Evolutionary conservation across 352 stramenopile genomes (phyloP), one percentile per base, ranked within the genome.

Genomic region (Globisporangium polare): DNA sequence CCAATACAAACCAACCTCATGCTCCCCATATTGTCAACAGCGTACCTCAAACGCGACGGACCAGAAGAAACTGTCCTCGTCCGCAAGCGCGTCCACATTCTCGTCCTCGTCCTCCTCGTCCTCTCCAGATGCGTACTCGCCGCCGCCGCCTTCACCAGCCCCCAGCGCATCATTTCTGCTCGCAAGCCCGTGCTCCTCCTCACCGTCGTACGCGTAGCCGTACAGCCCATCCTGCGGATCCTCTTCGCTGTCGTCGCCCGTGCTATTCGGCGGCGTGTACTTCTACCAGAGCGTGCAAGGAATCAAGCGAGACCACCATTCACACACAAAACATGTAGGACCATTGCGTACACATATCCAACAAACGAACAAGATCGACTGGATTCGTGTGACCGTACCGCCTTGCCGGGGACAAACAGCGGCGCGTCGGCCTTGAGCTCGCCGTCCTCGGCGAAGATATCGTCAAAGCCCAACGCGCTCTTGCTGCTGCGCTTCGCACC

Each of bases 21-120:
- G 27, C 22, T 9, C 20, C 10, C n/a, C 15, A 35, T 20, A 51
- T 41, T 35, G 18, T 5, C 43, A 18, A 53, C n/a, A 62, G 47
- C 75, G 6, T 51, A 94, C 84, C 71, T 94, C 85, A 60, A 86
- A 94, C 22, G 83, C 81, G 49, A 94, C 75, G 15, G 85, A 94
- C 85, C 85, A 94, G 62, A 92, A 94, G 68, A 94, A 94, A 26
- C 65, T 84, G 58, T 92, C 83, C 73, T 94, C 85, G 50, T 84
- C 73, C 62, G 86, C 72, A 69, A 91, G 66, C 22, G 54, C 68
- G 2, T 72, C 59, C 43, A 57, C 61, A n/a, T 62, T 39, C 15
- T 63, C 52, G 5, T 68, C 63, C 12, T 52, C 58, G n/a, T 42
- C 35, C n/a, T 55, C 35, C 5, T 53, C 62, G 18, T 62, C 62